A percentile compares a stretch with the other conserved stretches of the same genome.
These are phyloP conservation scores for Arachis stenosperma DNA, from an alignment of 306 rosid species.

Conservation along the genomic window DNA sequence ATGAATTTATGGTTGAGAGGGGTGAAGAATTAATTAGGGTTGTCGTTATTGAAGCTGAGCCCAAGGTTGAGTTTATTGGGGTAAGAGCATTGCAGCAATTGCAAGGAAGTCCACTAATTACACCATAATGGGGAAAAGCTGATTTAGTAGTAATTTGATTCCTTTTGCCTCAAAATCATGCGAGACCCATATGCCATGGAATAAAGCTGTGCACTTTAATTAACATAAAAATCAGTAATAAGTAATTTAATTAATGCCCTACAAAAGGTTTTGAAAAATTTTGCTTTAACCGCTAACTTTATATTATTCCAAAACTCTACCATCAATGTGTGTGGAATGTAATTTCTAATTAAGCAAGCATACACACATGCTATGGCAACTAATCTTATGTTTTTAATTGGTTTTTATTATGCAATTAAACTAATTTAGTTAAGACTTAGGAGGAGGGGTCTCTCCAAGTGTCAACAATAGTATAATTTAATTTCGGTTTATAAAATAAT, in stretches of 20 bases:
- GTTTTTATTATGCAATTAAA: too few relatives aligned
- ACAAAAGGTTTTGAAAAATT: slow-evolving; percentile 5
- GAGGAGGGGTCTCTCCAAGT: too few relatives aligned
- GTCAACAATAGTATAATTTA: too few relatives aligned
- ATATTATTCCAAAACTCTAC: not conserved
- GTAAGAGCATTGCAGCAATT: slow-evolving; percentile 52
- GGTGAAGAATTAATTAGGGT: slow-evolving; percentile 36
- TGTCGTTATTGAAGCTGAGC: slow-evolving; percentile 40
- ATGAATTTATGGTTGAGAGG: slow-evolving; percentile 47
- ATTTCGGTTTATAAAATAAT: too few relatives aligned
- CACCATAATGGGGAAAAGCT: slow-evolving; percentile 81
- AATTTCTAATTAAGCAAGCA: not conserved
- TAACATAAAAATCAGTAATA: slow-evolving; percentile 17
- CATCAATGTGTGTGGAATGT: not conserved
- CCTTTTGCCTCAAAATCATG: slow-evolving; percentile 87
- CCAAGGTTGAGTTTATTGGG: slow-evolving; percentile 60
- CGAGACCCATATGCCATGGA: slow-evolving; percentile 60
- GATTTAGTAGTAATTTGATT: slow-evolving; percentile 52
- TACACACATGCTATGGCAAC: too few relatives aligned
- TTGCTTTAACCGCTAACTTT: slow-evolving; percentile 25
- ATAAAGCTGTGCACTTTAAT: slow-evolving; percentile 54
- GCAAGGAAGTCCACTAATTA: slow-evolving; percentile 79
- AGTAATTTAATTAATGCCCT: not conserved
- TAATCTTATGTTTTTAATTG: too few relatives aligned
- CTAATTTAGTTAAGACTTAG: too few relatives aligned